These are phyloP conservation scores for Pelargonium nanum DNA, from an alignment of 345 rosid genomes.

Conservation along the genomic window DNA sequence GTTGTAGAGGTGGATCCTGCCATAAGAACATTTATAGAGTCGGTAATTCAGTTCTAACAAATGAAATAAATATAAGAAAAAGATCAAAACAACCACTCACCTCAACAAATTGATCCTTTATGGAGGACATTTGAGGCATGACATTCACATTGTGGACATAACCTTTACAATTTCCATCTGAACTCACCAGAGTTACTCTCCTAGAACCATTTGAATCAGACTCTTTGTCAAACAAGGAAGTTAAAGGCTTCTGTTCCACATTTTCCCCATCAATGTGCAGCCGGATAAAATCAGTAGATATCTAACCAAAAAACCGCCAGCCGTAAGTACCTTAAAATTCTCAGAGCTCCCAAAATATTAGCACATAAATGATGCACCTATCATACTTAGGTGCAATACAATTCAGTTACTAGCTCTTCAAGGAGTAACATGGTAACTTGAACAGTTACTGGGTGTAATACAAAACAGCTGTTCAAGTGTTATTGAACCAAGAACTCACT, in stretches of 20 bases:
- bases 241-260: constrained; percentile 39
- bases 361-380: too few species aligned
- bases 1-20: constrained; percentile 57
- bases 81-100: constrained; percentile 16
- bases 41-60: constrained; percentile 4
- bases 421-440: background rate
- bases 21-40: constrained; percentile 15
- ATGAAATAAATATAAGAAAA: constrained; percentile 8
- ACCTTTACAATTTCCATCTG: constrained; percentile 36
- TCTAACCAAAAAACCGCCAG: constrained; percentile 26
- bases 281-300: constrained; percentile 32
- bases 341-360: too few species aligned
- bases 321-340: constrained; percentile 3
- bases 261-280: constrained; percentile 52
- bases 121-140: constrained; percentile 29
- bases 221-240: constrained; percentile 25
- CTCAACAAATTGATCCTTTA: constrained; percentile 36
- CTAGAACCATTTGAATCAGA: constrained; percentile 17
- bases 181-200: constrained; percentile 36
- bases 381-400: too few species aligned
- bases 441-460: too few species aligned
- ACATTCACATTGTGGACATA: constrained; percentile 42
- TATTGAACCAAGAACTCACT: background rate
- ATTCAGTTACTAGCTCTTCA: too few species aligned
- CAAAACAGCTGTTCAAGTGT: background rate